Percentiles rank a stretch among this genome's conserved stretches.
Conservation (phyloP, 768 basidiomycete genomes). For the Termitomyces sp. region DNA sequence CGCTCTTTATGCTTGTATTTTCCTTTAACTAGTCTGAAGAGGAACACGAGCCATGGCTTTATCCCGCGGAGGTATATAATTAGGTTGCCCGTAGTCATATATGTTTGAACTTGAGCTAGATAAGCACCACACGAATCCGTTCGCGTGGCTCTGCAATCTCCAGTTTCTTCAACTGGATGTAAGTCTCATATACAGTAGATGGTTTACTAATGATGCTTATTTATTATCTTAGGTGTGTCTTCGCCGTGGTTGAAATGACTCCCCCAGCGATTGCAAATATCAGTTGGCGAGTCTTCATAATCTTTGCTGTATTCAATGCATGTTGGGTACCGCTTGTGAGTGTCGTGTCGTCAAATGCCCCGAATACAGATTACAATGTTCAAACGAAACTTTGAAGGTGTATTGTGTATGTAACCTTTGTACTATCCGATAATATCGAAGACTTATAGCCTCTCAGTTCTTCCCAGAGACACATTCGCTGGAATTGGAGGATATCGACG, state of each 20-base stretch:
- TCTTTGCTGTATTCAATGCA: constrained; percentile 41
- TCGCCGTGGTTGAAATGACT: constrained; percentile 37
- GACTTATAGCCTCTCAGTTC: constrained; percentile 12
- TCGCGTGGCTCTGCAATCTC: constrained; percentile 29
- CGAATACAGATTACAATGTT: not conserved
- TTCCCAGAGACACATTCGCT: constrained; percentile 33
- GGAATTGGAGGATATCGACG: constrained; percentile 34
- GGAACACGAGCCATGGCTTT: constrained; percentile 25
- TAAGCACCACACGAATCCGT: constrained; percentile 33
- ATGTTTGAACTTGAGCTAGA: constrained; percentile 12
- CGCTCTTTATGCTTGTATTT: constrained; percentile 7
- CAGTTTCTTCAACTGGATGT: constrained; percentile 30
- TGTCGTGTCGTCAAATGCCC: constrained; percentile 10
- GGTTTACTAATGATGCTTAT: not conserved
- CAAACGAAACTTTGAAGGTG: not conserved
- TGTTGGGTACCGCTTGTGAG: constrained; percentile 37
- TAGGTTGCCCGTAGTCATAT: not conserved
- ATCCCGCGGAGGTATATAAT: constrained; percentile 25
- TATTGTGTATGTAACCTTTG: constrained; percentile 10
- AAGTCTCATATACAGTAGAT: not conserved
- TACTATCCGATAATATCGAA: not conserved
- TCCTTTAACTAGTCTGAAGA: not conserved
- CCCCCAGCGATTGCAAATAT: constrained; percentile 39
- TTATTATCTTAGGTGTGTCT: constrained; percentile 22
- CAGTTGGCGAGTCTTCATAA: constrained; percentile 37